Evolutionary conservation across 2,329 filamentous ascomycete genomes (phyloP), one percentile per base, ranked within the genome.

Genomic region (Venturia oleaginea): DNA sequence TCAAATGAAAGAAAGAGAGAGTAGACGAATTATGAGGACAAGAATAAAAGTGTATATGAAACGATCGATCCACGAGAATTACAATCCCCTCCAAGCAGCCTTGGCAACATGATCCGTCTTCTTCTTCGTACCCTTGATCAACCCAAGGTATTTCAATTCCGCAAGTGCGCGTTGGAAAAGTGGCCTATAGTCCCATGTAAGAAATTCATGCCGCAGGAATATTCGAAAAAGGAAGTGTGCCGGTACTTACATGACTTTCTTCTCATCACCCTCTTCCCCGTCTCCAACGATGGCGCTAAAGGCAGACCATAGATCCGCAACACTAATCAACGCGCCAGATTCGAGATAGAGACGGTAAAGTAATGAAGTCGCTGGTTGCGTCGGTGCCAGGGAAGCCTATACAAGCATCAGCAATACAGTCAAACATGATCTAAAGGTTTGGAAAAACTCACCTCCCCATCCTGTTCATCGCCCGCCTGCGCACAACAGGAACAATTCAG

Each of bases 71-170:
- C 19, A n/a, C n/a, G n/a, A n/a, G n/a, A n/a, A n/a, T n/a, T n/a
- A 86, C 67, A 94, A 78, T 70, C 93, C 94, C 73, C 89, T 92
- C 86, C 87, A 90, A 62, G 81, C 78, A 42, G 92, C 81, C 79
- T 97, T 97, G 46, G 91, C 87, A 69, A 97, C 79, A 76, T 97
- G 93, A 73, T 97, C 94, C 30, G 87, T 85, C 80, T 96, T 96
- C 80, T 92, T 96, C 76, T 88, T 90, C 72, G 89, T 97, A 67
- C 84, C 83, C 78, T 94, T 97, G 67, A 97, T 83, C 76, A 97
- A 88, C 8, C 94, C 94, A 71, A 99, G 80, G 63, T 87, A 84
- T 74, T 87, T 88, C 73, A 99, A 76, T 75, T 99, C 94, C 0
- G 93, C 91, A 67, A 97, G 75, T 5, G 85, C 90, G 66, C 86